These are phyloP conservation scores for Erodium maritimum DNA, from an alignment of 345 rosid genomes.

Conservation along the genomic window DNA sequence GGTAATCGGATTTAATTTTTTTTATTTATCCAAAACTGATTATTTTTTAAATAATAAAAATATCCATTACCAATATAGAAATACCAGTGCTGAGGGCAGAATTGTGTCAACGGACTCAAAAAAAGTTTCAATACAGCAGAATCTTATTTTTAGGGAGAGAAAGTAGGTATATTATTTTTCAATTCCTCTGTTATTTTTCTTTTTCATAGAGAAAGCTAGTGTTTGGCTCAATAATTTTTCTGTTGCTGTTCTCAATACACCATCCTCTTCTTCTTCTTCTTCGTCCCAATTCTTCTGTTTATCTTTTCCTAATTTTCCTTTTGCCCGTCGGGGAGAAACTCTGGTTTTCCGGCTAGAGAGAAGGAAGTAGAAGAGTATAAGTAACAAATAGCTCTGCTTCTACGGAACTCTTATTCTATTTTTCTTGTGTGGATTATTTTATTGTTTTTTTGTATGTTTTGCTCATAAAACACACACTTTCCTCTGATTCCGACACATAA, in stretches of 20 bases:
- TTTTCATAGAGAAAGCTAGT: background rate
- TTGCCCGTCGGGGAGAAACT: constrained; percentile 1
- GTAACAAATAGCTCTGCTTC: constrained; percentile 64
- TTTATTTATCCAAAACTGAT: too few relatives aligned
- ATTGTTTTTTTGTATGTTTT: background rate
- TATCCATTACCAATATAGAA: too few relatives aligned
- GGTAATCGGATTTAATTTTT: too few relatives aligned
- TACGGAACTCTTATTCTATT: constrained; percentile 46
- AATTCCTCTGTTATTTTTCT: background rate
- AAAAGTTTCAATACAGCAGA: constrained; percentile 11
- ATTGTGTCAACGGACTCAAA: constrained; percentile 15
- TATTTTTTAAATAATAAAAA: too few relatives aligned
- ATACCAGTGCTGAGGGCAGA: background rate
- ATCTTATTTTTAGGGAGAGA: constrained; percentile 2
- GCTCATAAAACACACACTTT: constrained; percentile 3
- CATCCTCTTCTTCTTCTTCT: background rate
- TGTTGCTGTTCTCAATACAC: background rate
- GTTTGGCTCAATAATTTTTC: background rate
- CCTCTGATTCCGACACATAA: constrained; percentile 1
- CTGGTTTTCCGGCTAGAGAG: constrained; percentile 65
- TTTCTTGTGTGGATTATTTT: constrained; percentile 15
- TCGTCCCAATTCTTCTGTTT: background rate
- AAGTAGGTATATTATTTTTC: background rate
- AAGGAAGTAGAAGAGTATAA: constrained; percentile 82
- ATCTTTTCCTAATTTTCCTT: background rate